Conservation (phyloP, 345 rosid genomes). For the Corchorus capsularis region DNA sequence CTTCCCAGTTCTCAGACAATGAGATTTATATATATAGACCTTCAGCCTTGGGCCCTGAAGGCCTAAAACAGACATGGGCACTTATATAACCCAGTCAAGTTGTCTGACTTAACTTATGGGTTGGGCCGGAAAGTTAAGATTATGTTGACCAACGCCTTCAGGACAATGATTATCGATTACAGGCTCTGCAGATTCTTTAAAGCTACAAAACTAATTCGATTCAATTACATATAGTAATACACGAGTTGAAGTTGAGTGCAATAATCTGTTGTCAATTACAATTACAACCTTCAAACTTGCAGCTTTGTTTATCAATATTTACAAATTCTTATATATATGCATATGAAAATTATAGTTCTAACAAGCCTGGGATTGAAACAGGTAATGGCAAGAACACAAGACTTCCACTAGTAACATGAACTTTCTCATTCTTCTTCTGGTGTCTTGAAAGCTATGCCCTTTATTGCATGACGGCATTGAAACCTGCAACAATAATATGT, state of each 20-base stretch:
- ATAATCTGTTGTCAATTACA: background rate
- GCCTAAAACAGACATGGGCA: too few relatives aligned
- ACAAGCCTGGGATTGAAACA: background rate
- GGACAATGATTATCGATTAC: too few relatives aligned
- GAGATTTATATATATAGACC: too few relatives aligned
- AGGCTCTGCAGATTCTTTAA: background rate
- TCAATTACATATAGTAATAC: background rate
- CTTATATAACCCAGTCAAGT: too few relatives aligned
- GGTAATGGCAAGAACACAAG: background rate
- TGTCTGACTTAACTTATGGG: too few relatives aligned
- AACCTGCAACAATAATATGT: slow-evolving; percentile 48
- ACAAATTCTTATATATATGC: background rate
- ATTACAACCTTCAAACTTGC: background rate
- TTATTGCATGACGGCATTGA: slow-evolving; percentile 78
- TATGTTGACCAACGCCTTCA: background rate
- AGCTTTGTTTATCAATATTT: background rate
- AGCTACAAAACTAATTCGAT: background rate
- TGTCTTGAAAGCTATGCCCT: slow-evolving; percentile 61
- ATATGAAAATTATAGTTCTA: background rate
- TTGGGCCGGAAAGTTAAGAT: too few relatives aligned
- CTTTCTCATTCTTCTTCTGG: slow-evolving; percentile 57
- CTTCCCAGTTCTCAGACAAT: too few relatives aligned
- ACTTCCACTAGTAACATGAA: background rate
- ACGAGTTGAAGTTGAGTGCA: background rate
- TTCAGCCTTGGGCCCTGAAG: too few relatives aligned